Evolutionary conservation across 1,284 basidiomycete species (phyloP).

Genomic region (Leccinum angustisporum): DNA sequence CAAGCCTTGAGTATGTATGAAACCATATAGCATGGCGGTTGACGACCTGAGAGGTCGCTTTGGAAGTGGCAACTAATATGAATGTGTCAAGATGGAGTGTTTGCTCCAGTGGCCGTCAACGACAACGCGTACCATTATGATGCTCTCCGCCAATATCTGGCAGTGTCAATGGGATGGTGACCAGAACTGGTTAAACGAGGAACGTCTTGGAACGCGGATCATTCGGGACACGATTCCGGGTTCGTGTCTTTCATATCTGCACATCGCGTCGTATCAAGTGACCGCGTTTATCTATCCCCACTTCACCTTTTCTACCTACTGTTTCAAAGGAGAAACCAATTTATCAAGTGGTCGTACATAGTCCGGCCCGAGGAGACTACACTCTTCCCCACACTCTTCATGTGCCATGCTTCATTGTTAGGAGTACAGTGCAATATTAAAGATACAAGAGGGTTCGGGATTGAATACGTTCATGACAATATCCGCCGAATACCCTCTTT

Average conservation of each 20-base stretch:
- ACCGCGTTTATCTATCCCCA: neutral
- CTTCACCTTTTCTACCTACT: neutral
- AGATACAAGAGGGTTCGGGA: slow-evolving; percentile 2
- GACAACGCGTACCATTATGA: neutral
- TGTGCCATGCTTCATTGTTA: slow-evolving; percentile 1
- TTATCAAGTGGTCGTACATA: neutral
- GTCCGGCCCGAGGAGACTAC: neutral
- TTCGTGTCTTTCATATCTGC: slow-evolving; percentile 21
- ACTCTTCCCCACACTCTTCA: neutral
- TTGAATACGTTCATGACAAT: slow-evolving; percentile 40
- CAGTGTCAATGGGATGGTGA: neutral
- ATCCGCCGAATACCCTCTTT: slow-evolving; percentile 79
- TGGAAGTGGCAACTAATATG: no score
- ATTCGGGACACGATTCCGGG: slow-evolving; percentile 1
- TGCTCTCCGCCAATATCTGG: neutral
- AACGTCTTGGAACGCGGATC: no score
- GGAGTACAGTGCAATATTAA: slow-evolving; percentile 21
- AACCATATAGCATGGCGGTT: slow-evolving; percentile 9
- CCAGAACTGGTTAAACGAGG: no score
- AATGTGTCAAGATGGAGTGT: neutral
- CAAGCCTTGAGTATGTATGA: slow-evolving; percentile 12
- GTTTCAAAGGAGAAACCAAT: neutral
- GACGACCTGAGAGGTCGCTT: no score
- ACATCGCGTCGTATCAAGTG: slow-evolving; percentile 6
- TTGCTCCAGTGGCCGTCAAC: neutral